Evolutionary conservation across 176 grass and related monocot species (phyloP), one percentile per base, ranked within the genome.

Genomic region (Oryza meridionalis): DNA sequence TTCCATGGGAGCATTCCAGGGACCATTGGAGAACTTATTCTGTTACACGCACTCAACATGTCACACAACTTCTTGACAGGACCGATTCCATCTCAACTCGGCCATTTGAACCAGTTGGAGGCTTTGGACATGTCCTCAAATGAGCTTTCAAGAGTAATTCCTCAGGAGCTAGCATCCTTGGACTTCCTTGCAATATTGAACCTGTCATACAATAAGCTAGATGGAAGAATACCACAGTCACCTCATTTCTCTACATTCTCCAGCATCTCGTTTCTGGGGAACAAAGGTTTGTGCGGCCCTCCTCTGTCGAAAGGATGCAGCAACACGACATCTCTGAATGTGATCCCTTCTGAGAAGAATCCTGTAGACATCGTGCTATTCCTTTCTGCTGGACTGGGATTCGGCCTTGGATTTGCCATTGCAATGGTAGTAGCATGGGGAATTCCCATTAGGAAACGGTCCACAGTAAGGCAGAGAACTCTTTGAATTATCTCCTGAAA

Each of bases 101-200:
- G 70, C 7, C 9, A 26, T n/a, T 55, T 92, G 75, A 12, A 7
- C 0, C 70, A 77, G 3, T n/a, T 89, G 6, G 86, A 92, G 38
- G 58, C 84, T 21, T 65, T 89, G 16, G 90, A 92, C 27, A 29
- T 92, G 0, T 92, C 83, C 0, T 83, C 13, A 3, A 92, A 89
- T 29, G 29, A 73, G 32, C 90, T 92, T 21, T 77, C 80, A 0
- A 80, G 87, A 5, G 15, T 15, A 4, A 90, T 89, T 11, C 87
- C 90, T 0, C 9, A 43, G 2, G 74, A 26, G 9, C 6, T 92
- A 78, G 77, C 80, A 37, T 84, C 75, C 0, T 31, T 92, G 40
- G 29, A 90, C 32, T 80, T 81, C 21, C 87, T 90, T 6, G 19
- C 26, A 61, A 37, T 16, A 11, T 3, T 89, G 7, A 83, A 92